Evolutionary conservation across 1,139 yeast species (phyloP), one percentile per base, ranked within the genome.

Genomic region (Nakaseomyces sp.): DNA sequence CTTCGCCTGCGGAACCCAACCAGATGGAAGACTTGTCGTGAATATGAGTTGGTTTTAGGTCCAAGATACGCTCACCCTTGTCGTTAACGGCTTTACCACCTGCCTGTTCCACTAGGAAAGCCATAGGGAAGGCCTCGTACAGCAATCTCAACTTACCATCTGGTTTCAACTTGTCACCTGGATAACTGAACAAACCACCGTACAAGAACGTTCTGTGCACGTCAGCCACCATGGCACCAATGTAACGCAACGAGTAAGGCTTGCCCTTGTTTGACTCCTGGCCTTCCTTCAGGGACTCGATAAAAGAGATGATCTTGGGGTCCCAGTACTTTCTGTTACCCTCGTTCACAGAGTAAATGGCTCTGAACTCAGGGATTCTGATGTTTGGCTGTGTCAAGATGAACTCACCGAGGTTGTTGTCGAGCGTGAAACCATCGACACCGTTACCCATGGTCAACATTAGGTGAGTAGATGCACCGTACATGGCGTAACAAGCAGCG

Each of bases 101-200:
- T 40, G 96, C 96, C 68, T 88, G 95, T 68, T 91, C 98, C 69
- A 89, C 73, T 59, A 91, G 73, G 73, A 86, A 68, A 15, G 97
- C 96, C 98, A 91, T 91, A 50, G 98, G 98, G 86, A 87, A 88
- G 61, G 97, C 93, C 70, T 91, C 98, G 64, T 91, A 91, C 50
- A 91, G 73, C 53, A 91, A 71, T 69, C 98, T 76, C 66, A 91
- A 77, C 66, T 91, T 91, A 46, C 97, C 97, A 56, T 79, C 81
- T 67, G 84, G 85, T 57, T 88, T 79, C 71, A 88, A 88, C 50
- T 82, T 70, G 67, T 89, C 96, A 13, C 94, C 87, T 30, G 98
- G 98, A 65, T 91, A 91, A 10, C 95, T 84, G 59, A 89, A 91
- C 48, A 91, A 69, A 32, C 98, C 98, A 43, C 98, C 98, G 62